Base-by-base conservation (phyloP, 805 yeast genomes). In the Saccharomycopsis fibuligera region DNA sequence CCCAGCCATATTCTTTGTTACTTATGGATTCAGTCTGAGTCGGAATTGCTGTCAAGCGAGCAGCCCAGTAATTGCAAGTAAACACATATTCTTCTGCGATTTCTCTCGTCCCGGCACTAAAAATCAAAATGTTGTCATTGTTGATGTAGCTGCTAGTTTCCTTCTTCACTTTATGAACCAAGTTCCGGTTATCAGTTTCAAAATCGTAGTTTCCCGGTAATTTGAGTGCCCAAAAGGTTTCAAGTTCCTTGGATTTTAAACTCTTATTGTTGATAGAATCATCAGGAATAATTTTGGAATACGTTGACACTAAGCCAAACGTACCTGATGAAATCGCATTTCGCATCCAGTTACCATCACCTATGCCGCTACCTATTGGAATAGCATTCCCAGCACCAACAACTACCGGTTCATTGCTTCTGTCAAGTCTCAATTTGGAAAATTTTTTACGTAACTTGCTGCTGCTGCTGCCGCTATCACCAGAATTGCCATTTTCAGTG, bases 21-120 rank as follows among this genome's bases (percentile, higher is more conserved):
- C 91, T 81, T 2, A 88, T 79, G 29, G 86, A 72, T 54, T 83
- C 79, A 48, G 79, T 83, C 58, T 81, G 85, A 29, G 69, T 72
- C 2, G 96, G 96, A 19, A 86, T 81, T 14, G 89, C 83, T 5
- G 95, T 83, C 33, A 85, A 75, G 55, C 93, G 75, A 1, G 91
- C 86, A 2, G 95, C 86, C 96, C 96, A 89, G 62, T 86, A 89
- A 63, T 88, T 89, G 64, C 93, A 81, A 4, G 91, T 79, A 56
- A 82, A 76, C 16, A 85, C 78, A 63, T 77, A 86, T 59, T 79
- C 84, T 38, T 68, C 65, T 0, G 96, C 93, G 50, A 77, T 76
- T 56, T 81, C 85, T 22, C 68, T 61, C 12, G 86, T 78, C 9
- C 83, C 82, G 0, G 88, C 79, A 63, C 78, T 80, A 62, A 85